Evolutionary conservation across 2,329 filamentous ascomycete genomes (phyloP), one percentile per base, ranked within the genome.

Genomic region (Chaetomiaceae sp.): DNA sequence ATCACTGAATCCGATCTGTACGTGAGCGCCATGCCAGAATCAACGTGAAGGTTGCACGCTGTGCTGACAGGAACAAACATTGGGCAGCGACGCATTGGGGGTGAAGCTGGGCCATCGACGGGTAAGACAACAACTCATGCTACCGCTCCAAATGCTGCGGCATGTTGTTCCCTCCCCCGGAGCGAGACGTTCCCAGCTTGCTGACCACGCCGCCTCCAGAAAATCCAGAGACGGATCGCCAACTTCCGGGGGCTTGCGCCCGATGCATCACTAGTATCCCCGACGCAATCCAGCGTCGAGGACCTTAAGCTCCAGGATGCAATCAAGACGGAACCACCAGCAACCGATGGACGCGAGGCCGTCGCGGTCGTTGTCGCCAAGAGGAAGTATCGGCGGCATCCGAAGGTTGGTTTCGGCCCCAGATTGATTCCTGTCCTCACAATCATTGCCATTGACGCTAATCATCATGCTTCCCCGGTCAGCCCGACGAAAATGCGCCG

Each of bases 1-100:
- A 89, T 93, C 44, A 88, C 86, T 50, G 87, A 91, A 65, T 86
- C 84, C 19, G 87, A 93, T 60, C 72, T 93, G 84, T 88, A 66
- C 38, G 51, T 52, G 32, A 63, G 81, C 36, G 12, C 34, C 7
- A 15, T 14, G 36, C 19, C 19, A 24, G 12, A 19, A 40, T 12
- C 6, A 38, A 33, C 48, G n/a, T 29, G 4, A 34, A 33, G n/a
- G 26, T n/a, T 5, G 32, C 3, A 14, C 9, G 35, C 18, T 14
- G 17, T 48, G 40, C 53, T 56, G 44, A 55, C 42, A 14, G 38
- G 26, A 35, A 24, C 37, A 15, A 20, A 29, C 9, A 8, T 30
- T 49, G 12, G 44, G 35, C 48, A 87, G 83, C 50, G 85, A 87
- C 68, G 75, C 76, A 33, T 71, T 93, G 43, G 81, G 79, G 47